Conservation (phyloP, 345 rosid species). For the Passiflora organensis region DNA sequence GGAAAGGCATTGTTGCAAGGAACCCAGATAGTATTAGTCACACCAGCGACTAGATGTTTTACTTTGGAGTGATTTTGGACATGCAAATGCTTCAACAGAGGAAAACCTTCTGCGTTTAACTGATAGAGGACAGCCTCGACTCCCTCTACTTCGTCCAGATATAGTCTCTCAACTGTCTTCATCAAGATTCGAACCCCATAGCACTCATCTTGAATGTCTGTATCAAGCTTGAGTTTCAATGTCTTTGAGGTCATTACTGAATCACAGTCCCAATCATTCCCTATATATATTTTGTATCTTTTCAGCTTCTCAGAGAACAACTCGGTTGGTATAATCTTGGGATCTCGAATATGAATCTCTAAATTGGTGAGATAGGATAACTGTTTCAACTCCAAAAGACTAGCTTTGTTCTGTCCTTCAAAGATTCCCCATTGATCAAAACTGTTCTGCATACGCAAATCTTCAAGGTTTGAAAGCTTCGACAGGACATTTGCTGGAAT, state of each 20-base stretch:
- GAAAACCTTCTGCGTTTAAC: neutral
- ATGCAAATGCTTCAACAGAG: constrained; percentile 9
- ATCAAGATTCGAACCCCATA: neutral
- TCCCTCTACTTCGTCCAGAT: neutral
- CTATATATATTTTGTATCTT: constrained; percentile 15
- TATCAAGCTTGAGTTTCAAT: constrained; percentile 10
- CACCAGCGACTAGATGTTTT: neutral
- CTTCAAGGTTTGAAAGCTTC: constrained; percentile 25
- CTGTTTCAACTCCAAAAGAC: constrained; percentile 16
- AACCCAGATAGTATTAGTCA: neutral
- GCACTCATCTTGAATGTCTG: neutral
- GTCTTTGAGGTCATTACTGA: neutral
- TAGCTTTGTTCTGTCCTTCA: constrained; percentile 10
- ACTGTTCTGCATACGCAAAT: constrained; percentile 15
- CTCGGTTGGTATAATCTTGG: neutral
- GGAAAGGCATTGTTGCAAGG: neutral
- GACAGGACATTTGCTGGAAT: constrained; percentile 29
- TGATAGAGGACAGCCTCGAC: neutral
- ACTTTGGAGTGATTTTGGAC: constrained; percentile 6
- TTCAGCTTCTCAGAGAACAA: neutral
- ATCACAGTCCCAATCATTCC: constrained; percentile 10
- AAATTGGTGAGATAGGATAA: constrained; percentile 13
- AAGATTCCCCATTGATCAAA: constrained; percentile 27
- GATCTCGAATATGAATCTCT: constrained; percentile 9
- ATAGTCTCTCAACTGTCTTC: neutral